Conservation (phyloP, 2,329 filamentous ascomycete species). For the Exophiala sideris region DNA sequence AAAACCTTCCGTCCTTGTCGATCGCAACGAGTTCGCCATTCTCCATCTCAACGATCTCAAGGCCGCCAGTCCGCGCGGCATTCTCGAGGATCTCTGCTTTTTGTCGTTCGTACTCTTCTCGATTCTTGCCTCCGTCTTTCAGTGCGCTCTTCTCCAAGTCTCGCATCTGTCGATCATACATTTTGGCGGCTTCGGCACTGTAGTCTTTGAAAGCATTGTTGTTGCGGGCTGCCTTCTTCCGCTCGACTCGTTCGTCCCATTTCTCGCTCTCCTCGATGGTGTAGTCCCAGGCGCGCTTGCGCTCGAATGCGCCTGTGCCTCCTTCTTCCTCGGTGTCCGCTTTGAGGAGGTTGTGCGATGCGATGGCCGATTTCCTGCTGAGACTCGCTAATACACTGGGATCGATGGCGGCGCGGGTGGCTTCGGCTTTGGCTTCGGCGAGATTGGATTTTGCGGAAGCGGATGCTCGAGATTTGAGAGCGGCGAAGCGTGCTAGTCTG, state of each 20-base stretch:
- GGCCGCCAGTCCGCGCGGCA: constrained; percentile 75
- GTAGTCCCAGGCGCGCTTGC: constrained; percentile 98
- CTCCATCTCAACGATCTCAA: constrained; percentile 94
- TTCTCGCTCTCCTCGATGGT: constrained; percentile 89
- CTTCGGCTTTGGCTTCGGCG: constrained; percentile 79
- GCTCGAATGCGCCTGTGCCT: constrained; percentile 63
- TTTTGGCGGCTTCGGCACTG: constrained; percentile 78
- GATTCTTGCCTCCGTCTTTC: constrained; percentile 40
- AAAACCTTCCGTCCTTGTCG: constrained; percentile 86
- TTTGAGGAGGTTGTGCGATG: constrained; percentile 88
- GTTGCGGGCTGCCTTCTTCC: constrained; percentile 76
- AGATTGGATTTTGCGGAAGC: constrained; percentile 68
- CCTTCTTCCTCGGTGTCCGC: constrained; percentile 87
- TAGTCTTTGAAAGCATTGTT: constrained; percentile 90
- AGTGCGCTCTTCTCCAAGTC: constrained; percentile 60
- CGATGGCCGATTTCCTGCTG: constrained; percentile 81
- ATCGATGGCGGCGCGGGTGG: constrained; percentile 73
- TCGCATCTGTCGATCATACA: constrained; percentile 86
- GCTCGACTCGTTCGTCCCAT: constrained; percentile 88
- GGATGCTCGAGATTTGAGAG: constrained; percentile 28
- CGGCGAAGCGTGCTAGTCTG: constrained; percentile 28
- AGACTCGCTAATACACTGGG: constrained; percentile 72
- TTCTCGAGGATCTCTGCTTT: constrained; percentile 75
- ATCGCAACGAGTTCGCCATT: constrained; percentile 91
- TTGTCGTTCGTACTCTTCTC: constrained; percentile 71